Evolutionary conservation across 176 grass and related monocot genomes (phyloP).

Genomic region (Secale cereale): DNA sequence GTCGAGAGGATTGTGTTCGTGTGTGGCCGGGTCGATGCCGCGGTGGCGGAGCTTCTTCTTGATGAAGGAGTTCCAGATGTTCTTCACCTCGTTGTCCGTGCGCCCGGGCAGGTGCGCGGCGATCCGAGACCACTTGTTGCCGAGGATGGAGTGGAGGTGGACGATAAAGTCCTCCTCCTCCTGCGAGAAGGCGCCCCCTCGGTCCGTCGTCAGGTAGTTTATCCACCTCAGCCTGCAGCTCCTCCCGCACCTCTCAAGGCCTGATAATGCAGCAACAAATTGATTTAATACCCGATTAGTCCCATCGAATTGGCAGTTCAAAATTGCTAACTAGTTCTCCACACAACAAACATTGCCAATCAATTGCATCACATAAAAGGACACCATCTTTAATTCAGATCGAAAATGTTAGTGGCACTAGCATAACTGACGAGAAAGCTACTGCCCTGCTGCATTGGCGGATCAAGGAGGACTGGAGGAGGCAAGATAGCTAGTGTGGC

Average conservation of each 20-base stretch:
- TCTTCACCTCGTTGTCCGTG: slow-evolving; percentile 98
- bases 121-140: slow-evolving; percentile 93
- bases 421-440: background rate
- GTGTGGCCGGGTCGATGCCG: slow-evolving; percentile 73
- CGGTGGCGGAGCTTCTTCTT: slow-evolving; percentile 79
- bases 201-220: slow-evolving; percentile 74
- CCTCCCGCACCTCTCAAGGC: slow-evolving; percentile 71
- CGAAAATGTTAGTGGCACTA: background rate
- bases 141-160: slow-evolving; percentile 67
- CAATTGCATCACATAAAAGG: background rate
- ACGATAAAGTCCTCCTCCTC: slow-evolving; percentile 76
- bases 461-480: background rate
- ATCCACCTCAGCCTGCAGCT: slow-evolving; percentile 80
- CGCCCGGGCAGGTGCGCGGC: slow-evolving; percentile 70
- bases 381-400: background rate
- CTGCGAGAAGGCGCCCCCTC: slow-evolving; percentile 74
- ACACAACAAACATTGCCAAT: background rate
- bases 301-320: background rate
- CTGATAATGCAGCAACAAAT: slow-evolving; percentile 34
- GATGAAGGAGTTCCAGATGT: slow-evolving; percentile 92
- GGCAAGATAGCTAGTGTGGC: no score
- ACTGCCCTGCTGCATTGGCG: background rate
- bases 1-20: slow-evolving; percentile 50
- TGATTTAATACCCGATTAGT: background rate
- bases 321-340: background rate